phyloP scores from a whole-genome alignment of 2,329 filamentous ascomycete species.

The Pyrenophora teres region DNA sequence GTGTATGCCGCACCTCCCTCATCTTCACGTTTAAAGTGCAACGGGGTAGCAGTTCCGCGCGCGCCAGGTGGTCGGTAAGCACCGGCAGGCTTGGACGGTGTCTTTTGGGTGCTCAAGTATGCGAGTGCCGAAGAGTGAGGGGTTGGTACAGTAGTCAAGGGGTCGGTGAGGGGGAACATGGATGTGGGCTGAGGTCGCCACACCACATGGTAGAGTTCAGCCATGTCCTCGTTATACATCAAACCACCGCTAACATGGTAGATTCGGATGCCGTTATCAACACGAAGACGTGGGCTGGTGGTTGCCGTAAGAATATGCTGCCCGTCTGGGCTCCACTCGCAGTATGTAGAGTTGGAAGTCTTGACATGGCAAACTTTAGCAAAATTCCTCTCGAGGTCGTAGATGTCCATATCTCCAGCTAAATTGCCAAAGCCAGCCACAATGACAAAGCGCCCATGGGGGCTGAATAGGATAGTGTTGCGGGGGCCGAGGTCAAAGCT shows the following conservation, averaged over 20 bases:
- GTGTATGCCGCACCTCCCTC: slow-evolving; percentile 90
- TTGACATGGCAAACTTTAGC: slow-evolving; percentile 91
- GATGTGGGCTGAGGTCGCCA: slow-evolving; percentile 79
- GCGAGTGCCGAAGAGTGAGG: slow-evolving; percentile 82
- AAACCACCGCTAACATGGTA: slow-evolving; percentile 89
- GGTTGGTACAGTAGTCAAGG: slow-evolving; percentile 72
- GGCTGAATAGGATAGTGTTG: slow-evolving; percentile 95
- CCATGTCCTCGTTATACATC: slow-evolving; percentile 96
- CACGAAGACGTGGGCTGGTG: slow-evolving; percentile 89
- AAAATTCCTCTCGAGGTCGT: slow-evolving; percentile 93
- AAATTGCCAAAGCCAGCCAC: slow-evolving; percentile 97
- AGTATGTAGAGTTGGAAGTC: slow-evolving; percentile 92
- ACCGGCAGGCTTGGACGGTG: slow-evolving; percentile 94
- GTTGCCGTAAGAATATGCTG: slow-evolving; percentile 97
- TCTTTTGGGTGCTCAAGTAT: slow-evolving; percentile 86
- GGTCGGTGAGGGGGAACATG: slow-evolving; percentile 68
- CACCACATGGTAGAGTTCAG: slow-evolving; percentile 83
- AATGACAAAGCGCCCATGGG: slow-evolving; percentile 87
- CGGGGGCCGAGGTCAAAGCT: slow-evolving; percentile 85
- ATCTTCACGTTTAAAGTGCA: slow-evolving; percentile 97
- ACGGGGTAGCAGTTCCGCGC: slow-evolving; percentile 81
- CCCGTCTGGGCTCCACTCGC: slow-evolving; percentile 96
- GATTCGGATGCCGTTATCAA: slow-evolving; percentile 94
- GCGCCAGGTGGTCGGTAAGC: slow-evolving; percentile 95
- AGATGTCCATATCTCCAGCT: slow-evolving; percentile 96